Conservation (phyloP, 2,329 filamentous ascomycete genomes). For the Rutstroemia sp. region DNA sequence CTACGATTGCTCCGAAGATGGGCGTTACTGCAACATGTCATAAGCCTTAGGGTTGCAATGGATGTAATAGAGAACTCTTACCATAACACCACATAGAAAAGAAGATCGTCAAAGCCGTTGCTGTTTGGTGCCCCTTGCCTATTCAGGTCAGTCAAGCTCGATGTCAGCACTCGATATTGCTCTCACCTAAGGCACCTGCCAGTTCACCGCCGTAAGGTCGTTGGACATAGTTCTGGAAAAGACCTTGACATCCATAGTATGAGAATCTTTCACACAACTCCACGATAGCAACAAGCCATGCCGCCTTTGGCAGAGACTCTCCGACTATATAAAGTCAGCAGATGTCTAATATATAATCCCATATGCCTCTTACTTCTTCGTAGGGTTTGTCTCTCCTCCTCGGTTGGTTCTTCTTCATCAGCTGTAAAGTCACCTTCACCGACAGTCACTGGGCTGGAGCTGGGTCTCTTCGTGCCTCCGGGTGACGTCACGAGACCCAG, state of each 20-base stretch:
- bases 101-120: conserved; percentile 44
- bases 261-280: conserved; percentile 36
- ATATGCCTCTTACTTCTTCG: neutral
- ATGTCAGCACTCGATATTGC: no score
- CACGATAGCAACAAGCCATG: conserved; percentile 6
- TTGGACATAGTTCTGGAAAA: conserved; percentile 58
- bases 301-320: conserved; percentile 4
- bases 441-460: neutral
- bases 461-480: neutral
- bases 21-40: conserved; percentile 17
- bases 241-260: conserved; percentile 55
- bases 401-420: neutral
- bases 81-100: conserved; percentile 46
- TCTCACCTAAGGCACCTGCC: conserved; percentile 37
- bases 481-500: neutral
- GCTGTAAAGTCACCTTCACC: neutral
- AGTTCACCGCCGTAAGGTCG: conserved; percentile 23
- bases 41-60: neutral
- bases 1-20: conserved; percentile 38
- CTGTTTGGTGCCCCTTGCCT: conserved; percentile 46
- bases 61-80: conserved; percentile 17
- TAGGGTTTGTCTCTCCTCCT: neutral
- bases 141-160: neutral
- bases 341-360: neutral
- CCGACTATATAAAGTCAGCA: conserved; percentile 1